These are phyloP conservation scores for Bryopsis sp. DNA, from an alignment of 139 green algal species.

Conservation along the genomic window DNA sequence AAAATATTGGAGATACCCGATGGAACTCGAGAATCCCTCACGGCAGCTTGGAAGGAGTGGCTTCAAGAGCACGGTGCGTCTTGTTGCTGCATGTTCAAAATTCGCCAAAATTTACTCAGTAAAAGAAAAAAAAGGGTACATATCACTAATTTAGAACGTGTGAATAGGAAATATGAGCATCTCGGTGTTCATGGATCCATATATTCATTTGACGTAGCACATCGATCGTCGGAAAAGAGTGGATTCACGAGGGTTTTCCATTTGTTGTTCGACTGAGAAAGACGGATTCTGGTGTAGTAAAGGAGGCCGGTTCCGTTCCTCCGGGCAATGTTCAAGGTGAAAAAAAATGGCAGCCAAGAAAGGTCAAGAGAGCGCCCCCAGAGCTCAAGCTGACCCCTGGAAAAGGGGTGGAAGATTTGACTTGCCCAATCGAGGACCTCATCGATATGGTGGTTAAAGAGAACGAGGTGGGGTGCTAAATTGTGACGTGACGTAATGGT, in stretches of 20 bases:
- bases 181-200: neutral
- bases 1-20: conserved; percentile 44
- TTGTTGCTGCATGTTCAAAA: conserved; percentile 9
- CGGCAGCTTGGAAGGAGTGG: conserved; percentile 73
- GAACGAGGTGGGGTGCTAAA: conserved; percentile 65
- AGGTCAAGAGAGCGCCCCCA: conserved; percentile 32
- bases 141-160: neutral
- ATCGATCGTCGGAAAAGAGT: neutral
- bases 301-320: conserved; percentile 53
- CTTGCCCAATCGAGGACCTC: conserved; percentile 54
- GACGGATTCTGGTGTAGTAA: no score
- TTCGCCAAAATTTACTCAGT: neutral
- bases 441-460: conserved; percentile 71
- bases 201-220: neutral
- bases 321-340: conserved; percentile 68
- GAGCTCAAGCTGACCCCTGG: conserved; percentile 74
- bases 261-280: conserved; percentile 40
- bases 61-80: conserved; percentile 37
- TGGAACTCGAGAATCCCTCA: conserved; percentile 54
- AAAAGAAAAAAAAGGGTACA: no score
- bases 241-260: neutral
- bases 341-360: conserved; percentile 51
- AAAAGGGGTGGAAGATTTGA: conserved; percentile 67
- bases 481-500: no score
- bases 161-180: neutral